A percentile compares a stretch with the other conserved stretches of the same genome.
phyloP scores from a whole-genome alignment of 2,329 filamentous ascomycete species.

The Aspergillus alliaceus region DNA sequence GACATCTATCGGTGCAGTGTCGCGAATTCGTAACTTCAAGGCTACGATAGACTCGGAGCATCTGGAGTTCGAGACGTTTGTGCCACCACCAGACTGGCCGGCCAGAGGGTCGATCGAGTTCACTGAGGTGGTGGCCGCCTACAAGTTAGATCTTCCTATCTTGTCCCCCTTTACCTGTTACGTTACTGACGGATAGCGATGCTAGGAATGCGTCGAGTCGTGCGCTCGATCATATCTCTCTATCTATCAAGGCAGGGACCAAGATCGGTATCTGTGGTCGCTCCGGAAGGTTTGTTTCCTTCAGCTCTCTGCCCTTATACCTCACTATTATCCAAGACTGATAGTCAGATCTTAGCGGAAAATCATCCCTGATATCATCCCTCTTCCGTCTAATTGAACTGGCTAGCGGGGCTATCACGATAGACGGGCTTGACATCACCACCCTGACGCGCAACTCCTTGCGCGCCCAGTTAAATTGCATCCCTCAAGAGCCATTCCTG shows the following conservation, averaged over 20 bases:
- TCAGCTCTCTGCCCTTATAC: not conserved
- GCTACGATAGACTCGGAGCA: conserved; percentile 40
- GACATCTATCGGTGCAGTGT: conserved; percentile 51
- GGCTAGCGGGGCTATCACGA: not conserved
- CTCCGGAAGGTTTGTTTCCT: not conserved
- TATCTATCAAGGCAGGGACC: not conserved
- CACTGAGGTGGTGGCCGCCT: conserved; percentile 2
- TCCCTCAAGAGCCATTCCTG: not conserved
- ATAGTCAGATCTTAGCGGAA: not conserved
- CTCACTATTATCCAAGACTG: not conserved
- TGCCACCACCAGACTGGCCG: conserved; percentile 42
- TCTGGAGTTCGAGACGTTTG: conserved; percentile 50
- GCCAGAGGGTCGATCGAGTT: conserved; percentile 7
- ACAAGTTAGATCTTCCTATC: conserved; percentile 8
- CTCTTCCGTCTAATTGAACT: not conserved
- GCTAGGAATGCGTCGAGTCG: not conserved
- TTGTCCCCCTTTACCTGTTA: conserved; percentile 17
- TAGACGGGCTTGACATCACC: not conserved
- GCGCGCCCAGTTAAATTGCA: not conserved
- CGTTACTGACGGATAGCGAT: not conserved
- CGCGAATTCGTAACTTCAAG: conserved; percentile 30
- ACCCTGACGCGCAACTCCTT: not conserved
- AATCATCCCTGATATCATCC: not conserved
- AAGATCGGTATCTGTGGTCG: not conserved
- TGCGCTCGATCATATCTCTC: not conserved